Evolutionary conservation across 164 flowering plant genomes (phyloP).

Genomic region (Stephania cephalantha): DNA sequence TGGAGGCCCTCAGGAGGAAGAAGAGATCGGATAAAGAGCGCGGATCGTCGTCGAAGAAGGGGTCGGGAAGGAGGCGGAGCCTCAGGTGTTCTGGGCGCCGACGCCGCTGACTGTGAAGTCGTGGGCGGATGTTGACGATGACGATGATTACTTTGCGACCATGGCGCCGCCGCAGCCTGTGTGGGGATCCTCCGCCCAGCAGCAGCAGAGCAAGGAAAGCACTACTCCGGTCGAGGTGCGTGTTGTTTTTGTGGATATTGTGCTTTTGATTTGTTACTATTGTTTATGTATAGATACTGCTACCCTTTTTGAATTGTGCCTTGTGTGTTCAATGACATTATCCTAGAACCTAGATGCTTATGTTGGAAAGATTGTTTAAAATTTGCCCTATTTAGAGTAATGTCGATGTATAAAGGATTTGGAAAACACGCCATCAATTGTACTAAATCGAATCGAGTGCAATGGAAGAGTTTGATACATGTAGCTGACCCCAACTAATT

Average conservation of each 20-base stretch:
- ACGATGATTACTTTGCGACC: conserved; percentile 76
- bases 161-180: conserved; percentile 54
- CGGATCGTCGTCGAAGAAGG: conserved; percentile 42
- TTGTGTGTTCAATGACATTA: too few relatives aligned
- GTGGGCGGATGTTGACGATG: conserved; percentile 96
- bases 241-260: neutral
- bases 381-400: too few relatives aligned
- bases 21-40: conserved; percentile 53
- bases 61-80: conserved; percentile 40
- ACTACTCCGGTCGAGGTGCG: conserved; percentile 32
- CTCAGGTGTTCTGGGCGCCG: conserved; percentile 69
- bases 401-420: too few relatives aligned
- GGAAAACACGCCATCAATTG: too few relatives aligned
- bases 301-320: too few relatives aligned
- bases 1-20: conserved; percentile 51
- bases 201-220: conserved; percentile 29
- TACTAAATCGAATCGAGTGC: too few relatives aligned
- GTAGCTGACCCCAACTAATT: too few relatives aligned
- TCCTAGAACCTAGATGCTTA: too few relatives aligned
- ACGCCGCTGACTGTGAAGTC: conserved; percentile 57
- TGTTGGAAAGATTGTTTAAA: too few relatives aligned
- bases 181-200: conserved; percentile 39
- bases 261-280: too few relatives aligned
- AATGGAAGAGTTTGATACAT: too few relatives aligned
- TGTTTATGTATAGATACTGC: too few relatives aligned